phyloP scores from a whole-genome alignment of 1,139 yeast species.

The Debaryomyces sp. region DNA sequence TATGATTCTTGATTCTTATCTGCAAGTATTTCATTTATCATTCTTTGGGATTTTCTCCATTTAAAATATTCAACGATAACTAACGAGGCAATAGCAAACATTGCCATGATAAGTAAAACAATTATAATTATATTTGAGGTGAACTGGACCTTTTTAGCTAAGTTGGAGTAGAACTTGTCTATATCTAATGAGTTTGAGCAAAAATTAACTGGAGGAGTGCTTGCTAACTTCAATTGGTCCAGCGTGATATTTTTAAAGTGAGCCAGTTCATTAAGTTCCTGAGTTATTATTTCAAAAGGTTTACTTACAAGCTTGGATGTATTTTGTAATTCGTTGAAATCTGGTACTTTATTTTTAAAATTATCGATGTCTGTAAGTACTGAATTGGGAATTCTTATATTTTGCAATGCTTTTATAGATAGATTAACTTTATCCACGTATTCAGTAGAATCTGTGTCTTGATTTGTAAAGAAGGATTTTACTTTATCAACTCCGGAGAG shows the following conservation, averaged over 20 bases:
- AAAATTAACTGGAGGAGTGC: conserved; percentile 1
- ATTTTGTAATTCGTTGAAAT: conserved; percentile 52
- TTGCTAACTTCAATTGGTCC: conserved; percentile 16
- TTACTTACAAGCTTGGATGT: conserved; percentile 26
- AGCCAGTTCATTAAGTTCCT: conserved; percentile 16
- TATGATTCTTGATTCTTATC: not conserved
- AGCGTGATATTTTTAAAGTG: conserved; percentile 14
- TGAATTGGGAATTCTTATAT: conserved; percentile 64
- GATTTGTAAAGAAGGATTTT: conserved; percentile 54
- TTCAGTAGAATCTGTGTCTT: conserved; percentile 28
- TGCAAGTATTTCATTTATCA: conserved; percentile 25
- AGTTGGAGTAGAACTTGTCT: conserved; percentile 10
- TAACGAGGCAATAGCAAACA: conserved; percentile 37
- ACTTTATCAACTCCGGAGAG: conserved; percentile 48
- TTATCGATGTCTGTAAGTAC: conserved; percentile 55
- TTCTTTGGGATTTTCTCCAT: conserved; percentile 50
- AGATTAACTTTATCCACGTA: conserved; percentile 52
- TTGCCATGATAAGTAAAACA: conserved; percentile 34
- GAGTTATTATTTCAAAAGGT: conserved; percentile 22
- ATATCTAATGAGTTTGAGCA: conserved; percentile 11
- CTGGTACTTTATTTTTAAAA: conserved; percentile 54
- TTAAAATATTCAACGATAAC: conserved; percentile 44
- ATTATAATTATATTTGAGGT: conserved; percentile 41
- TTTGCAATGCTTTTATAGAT: conserved; percentile 56
- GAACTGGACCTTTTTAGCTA: conserved; percentile 29